phyloP scores from a whole-genome alignment of 2,329 filamentous ascomycete species.

The Aphanocladium album region DNA sequence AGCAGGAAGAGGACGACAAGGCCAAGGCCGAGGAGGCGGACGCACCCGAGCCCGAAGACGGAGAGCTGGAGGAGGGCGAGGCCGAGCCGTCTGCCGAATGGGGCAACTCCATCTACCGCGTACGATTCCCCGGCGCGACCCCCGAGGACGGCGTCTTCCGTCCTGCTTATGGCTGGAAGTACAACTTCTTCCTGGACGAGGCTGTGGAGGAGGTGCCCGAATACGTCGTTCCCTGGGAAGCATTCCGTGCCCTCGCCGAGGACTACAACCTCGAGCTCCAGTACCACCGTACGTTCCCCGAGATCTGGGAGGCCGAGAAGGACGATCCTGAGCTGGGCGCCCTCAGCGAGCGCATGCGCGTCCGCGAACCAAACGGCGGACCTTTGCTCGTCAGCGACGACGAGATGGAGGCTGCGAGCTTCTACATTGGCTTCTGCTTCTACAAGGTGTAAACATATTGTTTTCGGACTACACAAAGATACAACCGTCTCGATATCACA shows the following conservation, averaged over 20 bases:
- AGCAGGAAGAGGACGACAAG: slow-evolving; percentile 19
- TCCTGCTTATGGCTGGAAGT: slow-evolving; percentile 95
- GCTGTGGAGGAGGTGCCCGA: slow-evolving; percentile 95
- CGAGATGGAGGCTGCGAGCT: slow-evolving; percentile 87
- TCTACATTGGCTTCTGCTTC: slow-evolving; percentile 95
- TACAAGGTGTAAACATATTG: slow-evolving; percentile 72
- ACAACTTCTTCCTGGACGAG: slow-evolving; percentile 93
- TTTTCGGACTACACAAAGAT: not conserved
- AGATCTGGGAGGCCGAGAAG: slow-evolving; percentile 90
- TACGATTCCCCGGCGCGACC: slow-evolving; percentile 79
- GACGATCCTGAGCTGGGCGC: slow-evolving; percentile 75
- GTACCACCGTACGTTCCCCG: slow-evolving; percentile 84
- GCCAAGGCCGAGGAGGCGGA: slow-evolving; percentile 21
- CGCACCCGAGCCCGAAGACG: slow-evolving; percentile 30
- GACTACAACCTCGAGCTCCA: slow-evolving; percentile 95
- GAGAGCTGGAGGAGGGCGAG: slow-evolving; percentile 56
- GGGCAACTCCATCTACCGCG: slow-evolving; percentile 90
- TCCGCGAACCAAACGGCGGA: slow-evolving; percentile 65
- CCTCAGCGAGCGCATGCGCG: slow-evolving; percentile 92
- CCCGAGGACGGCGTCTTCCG: slow-evolving; percentile 86
- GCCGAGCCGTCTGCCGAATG: slow-evolving; percentile 67
- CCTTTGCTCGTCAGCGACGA: slow-evolving; percentile 69
- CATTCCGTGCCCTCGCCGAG: slow-evolving; percentile 89
- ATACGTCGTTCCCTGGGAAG: slow-evolving; percentile 97
- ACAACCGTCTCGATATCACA: not conserved